Conservation (phyloP, 495 filamentous ascomycete genomes). For the Gamarada debralockiae region DNA sequence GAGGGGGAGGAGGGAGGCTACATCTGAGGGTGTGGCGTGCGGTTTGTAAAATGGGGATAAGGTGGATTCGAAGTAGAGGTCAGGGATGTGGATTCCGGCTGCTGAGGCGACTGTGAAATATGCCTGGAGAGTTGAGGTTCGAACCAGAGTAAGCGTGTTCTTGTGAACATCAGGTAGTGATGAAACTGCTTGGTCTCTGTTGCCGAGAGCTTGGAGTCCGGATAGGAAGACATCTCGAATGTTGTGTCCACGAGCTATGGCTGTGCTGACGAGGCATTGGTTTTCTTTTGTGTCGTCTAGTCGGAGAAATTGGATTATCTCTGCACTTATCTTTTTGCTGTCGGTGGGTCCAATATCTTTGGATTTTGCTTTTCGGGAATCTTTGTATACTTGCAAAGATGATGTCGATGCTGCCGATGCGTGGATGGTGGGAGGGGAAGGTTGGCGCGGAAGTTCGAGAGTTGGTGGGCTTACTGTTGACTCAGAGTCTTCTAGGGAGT, state of each 20-base stretch:
- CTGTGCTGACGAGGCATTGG: constrained; percentile 5
- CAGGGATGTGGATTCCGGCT: not conserved
- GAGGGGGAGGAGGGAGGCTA: not conserved
- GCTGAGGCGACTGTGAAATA: not conserved
- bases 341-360: no score
- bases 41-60: constrained; percentile 1
- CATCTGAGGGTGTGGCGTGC: not conserved
- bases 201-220: not conserved
- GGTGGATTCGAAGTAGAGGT: not conserved
- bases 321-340: not conserved
- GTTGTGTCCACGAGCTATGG: not conserved
- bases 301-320: not conserved
- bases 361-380: no score
- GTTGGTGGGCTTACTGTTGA: no score
- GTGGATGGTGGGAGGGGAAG: no score
- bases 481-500: no score
- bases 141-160: not conserved
- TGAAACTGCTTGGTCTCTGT: not conserved
- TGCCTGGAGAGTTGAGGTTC: not conserved
- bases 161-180: not conserved
- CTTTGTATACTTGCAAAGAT: no score
- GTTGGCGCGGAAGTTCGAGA: no score
- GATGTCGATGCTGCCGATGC: no score
- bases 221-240: constrained; percentile 3
- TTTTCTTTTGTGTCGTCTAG: constrained; percentile 5